Conservation (phyloP, 768 basidiomycete species). For the Psilocybe cubensis region DNA sequence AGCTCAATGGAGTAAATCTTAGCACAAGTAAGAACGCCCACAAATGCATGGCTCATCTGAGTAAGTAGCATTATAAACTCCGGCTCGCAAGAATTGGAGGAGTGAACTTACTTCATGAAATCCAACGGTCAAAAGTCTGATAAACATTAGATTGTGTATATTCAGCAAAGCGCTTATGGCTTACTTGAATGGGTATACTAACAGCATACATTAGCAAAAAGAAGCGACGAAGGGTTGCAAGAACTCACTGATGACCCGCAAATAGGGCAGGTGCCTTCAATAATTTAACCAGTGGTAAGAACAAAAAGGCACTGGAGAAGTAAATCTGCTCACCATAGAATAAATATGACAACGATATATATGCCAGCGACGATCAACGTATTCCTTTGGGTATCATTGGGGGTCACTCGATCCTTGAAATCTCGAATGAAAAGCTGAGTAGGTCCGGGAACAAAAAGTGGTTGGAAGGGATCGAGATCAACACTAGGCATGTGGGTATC, state of each 20-base stretch:
- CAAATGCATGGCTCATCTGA: conserved; percentile 86
- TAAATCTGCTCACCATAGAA: conserved; percentile 66
- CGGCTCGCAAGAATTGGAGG: background rate
- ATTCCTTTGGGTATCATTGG: conserved; percentile 71
- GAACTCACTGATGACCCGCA: conserved; percentile 71
- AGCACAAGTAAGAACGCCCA: conserved; percentile 85
- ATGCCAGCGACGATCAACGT: conserved; percentile 82
- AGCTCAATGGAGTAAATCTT: conserved; percentile 83
- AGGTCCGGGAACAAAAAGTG: conserved; percentile 12
- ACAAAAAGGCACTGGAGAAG: background rate
- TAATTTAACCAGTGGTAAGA: background rate
- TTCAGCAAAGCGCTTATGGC: conserved; percentile 21
- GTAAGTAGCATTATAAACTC: background rate
- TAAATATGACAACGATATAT: conserved; percentile 76
- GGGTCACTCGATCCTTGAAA: conserved; percentile 52
- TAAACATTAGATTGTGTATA: background rate
- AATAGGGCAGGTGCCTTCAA: conserved; percentile 74
- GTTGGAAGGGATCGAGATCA: conserved; percentile 14
- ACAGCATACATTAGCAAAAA: background rate
- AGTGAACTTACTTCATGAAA: conserved; percentile 75
- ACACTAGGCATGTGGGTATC: conserved; percentile 23
- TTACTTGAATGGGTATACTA: conserved; percentile 93
- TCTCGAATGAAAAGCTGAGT: conserved; percentile 38
- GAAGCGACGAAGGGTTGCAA: background rate
- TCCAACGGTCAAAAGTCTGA: conserved; percentile 80